Base-by-base conservation (phyloP, 106 monocot genomes). In the Narthecium ossifragum region DNA sequence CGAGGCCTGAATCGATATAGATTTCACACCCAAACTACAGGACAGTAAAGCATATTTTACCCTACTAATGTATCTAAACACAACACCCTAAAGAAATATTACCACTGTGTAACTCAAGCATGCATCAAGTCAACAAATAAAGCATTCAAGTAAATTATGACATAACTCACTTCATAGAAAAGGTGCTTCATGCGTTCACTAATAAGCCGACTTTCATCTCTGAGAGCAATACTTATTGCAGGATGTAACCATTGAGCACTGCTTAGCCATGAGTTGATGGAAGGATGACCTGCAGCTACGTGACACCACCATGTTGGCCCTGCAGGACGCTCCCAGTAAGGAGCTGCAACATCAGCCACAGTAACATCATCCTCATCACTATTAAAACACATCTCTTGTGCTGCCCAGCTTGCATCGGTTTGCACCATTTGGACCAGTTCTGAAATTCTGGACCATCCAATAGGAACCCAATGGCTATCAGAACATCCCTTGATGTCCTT, bases 291-390 rank as follows among this genome's bases (percentile, higher is more conserved):
- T 8, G 83, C 77, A 33, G 59, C 40, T 29, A 94, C 94, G 48
- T 94, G 94, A 32, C 85, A 85, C 94, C 94, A 94, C 89, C 94
- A 94, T 23, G 85, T 90, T 12, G 94, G 90, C 28, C 94, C 94
- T 30, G 45, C 83, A 33, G 94, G 77, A 17, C 78, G 70, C 69
- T 90, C 85, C 94, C 94, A 89, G 38, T 90, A 94, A 6, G 89
- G 94, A 60, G 86, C 67, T 20, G 78, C 90, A 31, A 90, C 56
- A 52, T 80, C 86, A 41, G 94, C 83, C 57, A 94, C 94, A 39
- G 90, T 90, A 22, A 79, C 41, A 57, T 80, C 83, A 63, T 83
- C 75, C 28, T 83, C 93, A 46, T 72, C 85, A 23, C 73, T 70
- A 10, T 9, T 48, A 31, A 86, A 50, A n/a, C 75, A 56, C 15